These are phyloP conservation scores for Sedum album DNA, from an alignment of 164 flowering plant species.

Conservation along the genomic window DNA sequence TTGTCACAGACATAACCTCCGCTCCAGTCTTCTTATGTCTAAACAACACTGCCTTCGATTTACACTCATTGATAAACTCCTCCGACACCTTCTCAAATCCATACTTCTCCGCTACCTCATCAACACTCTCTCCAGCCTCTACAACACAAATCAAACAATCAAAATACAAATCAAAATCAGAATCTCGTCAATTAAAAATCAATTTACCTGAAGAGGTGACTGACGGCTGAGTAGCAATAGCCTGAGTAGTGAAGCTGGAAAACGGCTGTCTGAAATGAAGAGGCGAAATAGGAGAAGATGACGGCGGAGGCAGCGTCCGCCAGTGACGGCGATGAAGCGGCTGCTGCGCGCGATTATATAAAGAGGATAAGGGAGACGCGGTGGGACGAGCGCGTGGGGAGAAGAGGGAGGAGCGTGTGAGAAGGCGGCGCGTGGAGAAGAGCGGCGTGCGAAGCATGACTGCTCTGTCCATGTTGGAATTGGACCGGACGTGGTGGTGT, in stretches of 20 bases:
- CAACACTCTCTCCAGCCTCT: slow-evolving; percentile 40
- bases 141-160: not conserved
- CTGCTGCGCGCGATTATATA: slow-evolving; percentile 16
- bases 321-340: slow-evolving; percentile 17
- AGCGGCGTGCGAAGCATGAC: slow-evolving; percentile 46
- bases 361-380: slow-evolving; percentile 10
- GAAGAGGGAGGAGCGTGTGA: slow-evolving; percentile 15
- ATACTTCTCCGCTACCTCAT: slow-evolving; percentile 59
- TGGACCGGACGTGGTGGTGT: not conserved
- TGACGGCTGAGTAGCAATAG: slow-evolving; percentile 43
- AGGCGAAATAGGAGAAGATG: slow-evolving; percentile 17
- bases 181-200: too few relatives aligned
- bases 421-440: slow-evolving; percentile 26
- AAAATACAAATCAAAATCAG: too few relatives aligned
- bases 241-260: slow-evolving; percentile 47
- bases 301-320: slow-evolving; percentile 19
- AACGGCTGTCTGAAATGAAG: slow-evolving; percentile 25
- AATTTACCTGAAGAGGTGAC: slow-evolving; percentile 38
- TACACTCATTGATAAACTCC: slow-evolving; percentile 74
- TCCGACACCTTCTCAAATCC: slow-evolving; percentile 90
- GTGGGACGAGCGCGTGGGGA: slow-evolving; percentile 12
- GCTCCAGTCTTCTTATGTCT: slow-evolving; percentile 86
- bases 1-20: slow-evolving; percentile 81
- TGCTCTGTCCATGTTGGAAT: slow-evolving; percentile 51
- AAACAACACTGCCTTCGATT: slow-evolving; percentile 72